These are phyloP conservation scores for Notholithocarpus densiflorus DNA, from an alignment of 306 rosid genomes.

Conservation along the genomic window DNA sequence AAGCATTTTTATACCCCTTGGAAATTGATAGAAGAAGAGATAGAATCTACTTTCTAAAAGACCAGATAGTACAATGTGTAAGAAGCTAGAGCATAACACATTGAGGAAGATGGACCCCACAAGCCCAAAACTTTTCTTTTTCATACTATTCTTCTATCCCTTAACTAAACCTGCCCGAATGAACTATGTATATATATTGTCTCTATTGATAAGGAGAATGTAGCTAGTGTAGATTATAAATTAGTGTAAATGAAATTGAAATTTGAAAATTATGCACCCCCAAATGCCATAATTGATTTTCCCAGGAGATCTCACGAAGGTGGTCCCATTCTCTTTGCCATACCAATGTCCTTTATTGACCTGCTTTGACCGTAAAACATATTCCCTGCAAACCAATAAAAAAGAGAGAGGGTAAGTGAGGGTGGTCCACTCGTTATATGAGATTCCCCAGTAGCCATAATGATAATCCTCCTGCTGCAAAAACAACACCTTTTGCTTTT, in stretches of 20 bases:
- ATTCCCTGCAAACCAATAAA: slow-evolving; percentile 57
- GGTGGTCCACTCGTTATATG: slow-evolving; percentile 58
- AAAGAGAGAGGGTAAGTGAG: slow-evolving; percentile 42
- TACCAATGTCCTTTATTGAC: slow-evolving; percentile 61
- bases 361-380: slow-evolving; percentile 74
- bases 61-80: slow-evolving; percentile 16
- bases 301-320: slow-evolving; percentile 37
- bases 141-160: too few relatives aligned
- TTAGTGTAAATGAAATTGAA: background rate
- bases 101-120: background rate
- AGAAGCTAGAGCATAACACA: background rate
- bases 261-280: background rate
- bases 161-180: too few relatives aligned
- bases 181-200: too few relatives aligned
- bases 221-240: too few relatives aligned
- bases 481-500: slow-evolving; percentile 52
- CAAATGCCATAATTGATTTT: slow-evolving; percentile 10
- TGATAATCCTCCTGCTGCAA: slow-evolving; percentile 36
- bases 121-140: background rate
- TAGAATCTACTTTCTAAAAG: slow-evolving; percentile 21
- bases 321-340: slow-evolving; percentile 47
- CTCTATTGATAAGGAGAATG: background rate
- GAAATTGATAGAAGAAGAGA: background rate
- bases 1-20: background rate
- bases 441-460: slow-evolving; percentile 52